Conservation (phyloP, 2,329 filamentous ascomycete species). For the Ophiocordyceps camponoti-leonardi region DNA sequence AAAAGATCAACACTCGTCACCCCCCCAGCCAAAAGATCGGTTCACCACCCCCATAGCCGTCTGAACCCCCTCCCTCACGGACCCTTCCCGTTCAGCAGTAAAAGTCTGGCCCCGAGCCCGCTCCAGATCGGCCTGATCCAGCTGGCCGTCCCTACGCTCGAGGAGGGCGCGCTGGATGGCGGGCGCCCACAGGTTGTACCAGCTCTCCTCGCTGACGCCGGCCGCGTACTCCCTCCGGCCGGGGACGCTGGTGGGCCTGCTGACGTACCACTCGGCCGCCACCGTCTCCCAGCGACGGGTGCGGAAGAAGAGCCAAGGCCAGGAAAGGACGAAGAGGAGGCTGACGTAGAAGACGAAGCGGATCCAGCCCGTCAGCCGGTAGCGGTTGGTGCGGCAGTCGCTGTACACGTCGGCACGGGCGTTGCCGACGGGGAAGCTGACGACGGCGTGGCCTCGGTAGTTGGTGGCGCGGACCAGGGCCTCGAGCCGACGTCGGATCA, state of each 20-base stretch:
- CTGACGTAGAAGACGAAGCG: slow-evolving; percentile 47
- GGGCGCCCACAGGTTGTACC: slow-evolving; percentile 45
- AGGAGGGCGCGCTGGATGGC: slow-evolving; percentile 43
- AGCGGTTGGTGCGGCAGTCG: slow-evolving; percentile 41
- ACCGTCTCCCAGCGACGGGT: slow-evolving; percentile 53
- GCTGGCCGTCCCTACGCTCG: slow-evolving; percentile 33
- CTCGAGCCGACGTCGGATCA: slow-evolving; percentile 32
- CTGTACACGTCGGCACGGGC: slow-evolving; percentile 45
- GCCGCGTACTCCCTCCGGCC: slow-evolving; percentile 29
- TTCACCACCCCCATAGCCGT: slow-evolving; percentile 34
- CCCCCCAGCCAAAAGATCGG: slow-evolving; percentile 35
- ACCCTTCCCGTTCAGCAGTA: slow-evolving; percentile 13
- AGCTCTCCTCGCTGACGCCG: slow-evolving; percentile 34
- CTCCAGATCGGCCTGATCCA: slow-evolving; percentile 40
- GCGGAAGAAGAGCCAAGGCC: slow-evolving; percentile 51
- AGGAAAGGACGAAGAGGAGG: slow-evolving; percentile 51
- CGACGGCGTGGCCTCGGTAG: slow-evolving; percentile 43
- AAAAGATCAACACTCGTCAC: slow-evolving; percentile 4
- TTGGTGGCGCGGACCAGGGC: slow-evolving; percentile 44
- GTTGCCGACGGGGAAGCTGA: slow-evolving; percentile 43
- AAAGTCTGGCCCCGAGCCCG: slow-evolving; percentile 10
- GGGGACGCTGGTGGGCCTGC: slow-evolving; percentile 11
- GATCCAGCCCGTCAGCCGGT: slow-evolving; percentile 47
- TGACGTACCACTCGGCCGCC: slow-evolving; percentile 36
- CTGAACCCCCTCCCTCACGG: slow-evolving; percentile 25